These are phyloP conservation scores for Taiozyma sp. DNA, from an alignment of 1,139 yeast genomes.

Conservation along the genomic window DNA sequence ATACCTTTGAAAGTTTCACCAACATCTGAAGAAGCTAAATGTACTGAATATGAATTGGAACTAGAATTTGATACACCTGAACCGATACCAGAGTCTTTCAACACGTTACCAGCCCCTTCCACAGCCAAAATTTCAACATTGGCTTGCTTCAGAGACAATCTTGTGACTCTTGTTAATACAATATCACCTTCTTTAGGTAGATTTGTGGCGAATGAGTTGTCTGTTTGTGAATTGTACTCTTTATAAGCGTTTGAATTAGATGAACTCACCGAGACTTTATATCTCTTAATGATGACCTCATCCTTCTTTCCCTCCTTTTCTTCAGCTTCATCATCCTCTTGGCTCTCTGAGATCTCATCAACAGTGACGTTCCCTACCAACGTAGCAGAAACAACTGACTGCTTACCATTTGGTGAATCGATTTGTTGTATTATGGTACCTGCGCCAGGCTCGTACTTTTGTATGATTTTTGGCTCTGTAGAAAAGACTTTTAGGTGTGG, in stretches of 20 bases:
- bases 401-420: slow-evolving; percentile 17
- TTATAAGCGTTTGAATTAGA: slow-evolving; percentile 13
- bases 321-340: slow-evolving; percentile 11
- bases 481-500: slow-evolving; percentile 30
- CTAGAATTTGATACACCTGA: slow-evolving; percentile 46
- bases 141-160: slow-evolving; percentile 64
- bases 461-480: slow-evolving; percentile 24
- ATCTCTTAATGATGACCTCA: slow-evolving; percentile 11
- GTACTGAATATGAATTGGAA: slow-evolving; percentile 40
- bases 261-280: slow-evolving; percentile 18
- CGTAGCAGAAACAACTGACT: slow-evolving; percentile 56
- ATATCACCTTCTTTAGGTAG: slow-evolving; percentile 83
- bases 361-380: slow-evolving; percentile 53
- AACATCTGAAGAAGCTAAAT: slow-evolving; percentile 54
- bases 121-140: slow-evolving; percentile 78
- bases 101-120: slow-evolving; percentile 55
- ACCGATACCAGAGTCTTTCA: slow-evolving; percentile 64
- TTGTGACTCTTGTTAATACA: slow-evolving; percentile 71
- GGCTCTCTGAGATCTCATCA: slow-evolving; percentile 21
- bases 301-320: slow-evolving; percentile 12
- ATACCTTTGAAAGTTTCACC: slow-evolving; percentile 93
- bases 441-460: slow-evolving; percentile 41
- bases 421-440: slow-evolving; percentile 34
- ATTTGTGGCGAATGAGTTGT: slow-evolving; percentile 20
- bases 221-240: slow-evolving; percentile 16